Conservation (phyloP, 257 asterid species). For the Eucommia ulmoides region DNA sequence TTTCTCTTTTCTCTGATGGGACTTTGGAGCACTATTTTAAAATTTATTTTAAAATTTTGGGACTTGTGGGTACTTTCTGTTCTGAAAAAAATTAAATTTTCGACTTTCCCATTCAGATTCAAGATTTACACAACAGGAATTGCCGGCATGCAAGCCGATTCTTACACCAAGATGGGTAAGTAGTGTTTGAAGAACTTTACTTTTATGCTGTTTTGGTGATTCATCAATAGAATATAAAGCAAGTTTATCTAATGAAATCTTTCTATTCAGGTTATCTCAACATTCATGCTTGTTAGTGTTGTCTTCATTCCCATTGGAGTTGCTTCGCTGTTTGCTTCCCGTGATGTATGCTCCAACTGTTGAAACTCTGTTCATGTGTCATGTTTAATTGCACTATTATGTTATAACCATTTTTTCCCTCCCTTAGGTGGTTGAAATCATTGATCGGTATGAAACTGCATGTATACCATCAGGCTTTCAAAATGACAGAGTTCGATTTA, state of each 20-base stretch:
- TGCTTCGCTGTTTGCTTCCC: constrained; percentile 70
- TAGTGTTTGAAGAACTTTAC: constrained; percentile 1
- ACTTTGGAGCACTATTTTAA: background rate
- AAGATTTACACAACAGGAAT: constrained; percentile 95
- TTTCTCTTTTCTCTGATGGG: background rate
- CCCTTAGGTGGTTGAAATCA: constrained; percentile 45
- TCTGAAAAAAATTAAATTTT: constrained; percentile 3
- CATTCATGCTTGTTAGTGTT: constrained; percentile 60
- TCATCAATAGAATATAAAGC: background rate
- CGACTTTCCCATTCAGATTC: constrained; percentile 48
- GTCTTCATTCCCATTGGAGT: constrained; percentile 86
- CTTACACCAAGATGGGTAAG: constrained; percentile 94
- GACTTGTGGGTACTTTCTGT: background rate
- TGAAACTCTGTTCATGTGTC: constrained; percentile 1
- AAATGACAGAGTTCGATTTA: constrained; percentile 27
- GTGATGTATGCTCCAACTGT: constrained; percentile 24
- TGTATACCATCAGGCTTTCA: constrained; percentile 30
- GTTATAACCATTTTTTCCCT: constrained; percentile 8
- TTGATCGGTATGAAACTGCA: constrained; percentile 36
- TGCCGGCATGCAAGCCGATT: constrained; percentile 98
- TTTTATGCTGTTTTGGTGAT: background rate
- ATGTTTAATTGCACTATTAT: background rate
- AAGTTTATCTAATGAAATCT: constrained; percentile 3
- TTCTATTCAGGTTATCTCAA: constrained; percentile 60
- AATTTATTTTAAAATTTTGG: background rate